Percentiles rank a stretch among this genome's conserved stretches.
Evolutionary conservation across 208 protist genomes (phyloP).

Genomic region (Polymyxa betae): DNA sequence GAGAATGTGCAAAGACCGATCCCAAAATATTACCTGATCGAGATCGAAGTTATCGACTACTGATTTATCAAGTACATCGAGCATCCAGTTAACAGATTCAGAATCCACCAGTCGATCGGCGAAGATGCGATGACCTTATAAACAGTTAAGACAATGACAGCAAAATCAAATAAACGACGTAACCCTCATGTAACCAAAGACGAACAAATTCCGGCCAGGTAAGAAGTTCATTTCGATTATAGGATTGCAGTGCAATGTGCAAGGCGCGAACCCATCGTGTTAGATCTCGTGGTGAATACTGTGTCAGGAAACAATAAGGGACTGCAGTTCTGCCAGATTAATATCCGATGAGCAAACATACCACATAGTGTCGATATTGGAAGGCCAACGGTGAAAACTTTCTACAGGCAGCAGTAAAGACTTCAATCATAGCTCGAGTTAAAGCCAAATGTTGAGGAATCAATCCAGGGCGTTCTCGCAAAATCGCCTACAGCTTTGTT

Average conservation of each 20-base stretch:
- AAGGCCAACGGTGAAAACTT: conserved; percentile 67
- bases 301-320: conserved; percentile 93
- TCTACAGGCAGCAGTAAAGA: conserved; percentile 59
- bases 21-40: conserved; percentile 33
- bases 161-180: not conserved
- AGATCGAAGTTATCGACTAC: conserved; percentile 36
- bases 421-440: conserved; percentile 63
- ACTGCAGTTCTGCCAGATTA: conserved; percentile 84
- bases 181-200: conserved; percentile 41
- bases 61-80: not conserved
- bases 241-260: conserved; percentile 16
- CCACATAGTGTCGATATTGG: conserved; percentile 92
- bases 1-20: conserved; percentile 81
- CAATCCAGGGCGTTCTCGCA: conserved; percentile 79
- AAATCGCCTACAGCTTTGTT: not conserved
- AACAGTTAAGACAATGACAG: not conserved
- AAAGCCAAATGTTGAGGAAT: conserved; percentile 63
- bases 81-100: not conserved
- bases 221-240: not conserved
- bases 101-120: conserved; percentile 1
- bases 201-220: not conserved
- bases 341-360: too few relatives aligned
- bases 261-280: conserved; percentile 75
- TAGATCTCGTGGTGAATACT: conserved; percentile 76
- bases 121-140: conserved; percentile 10